phyloP scores from a whole-genome alignment of 129 eudicot species.

The Silybum marianum region DNA sequence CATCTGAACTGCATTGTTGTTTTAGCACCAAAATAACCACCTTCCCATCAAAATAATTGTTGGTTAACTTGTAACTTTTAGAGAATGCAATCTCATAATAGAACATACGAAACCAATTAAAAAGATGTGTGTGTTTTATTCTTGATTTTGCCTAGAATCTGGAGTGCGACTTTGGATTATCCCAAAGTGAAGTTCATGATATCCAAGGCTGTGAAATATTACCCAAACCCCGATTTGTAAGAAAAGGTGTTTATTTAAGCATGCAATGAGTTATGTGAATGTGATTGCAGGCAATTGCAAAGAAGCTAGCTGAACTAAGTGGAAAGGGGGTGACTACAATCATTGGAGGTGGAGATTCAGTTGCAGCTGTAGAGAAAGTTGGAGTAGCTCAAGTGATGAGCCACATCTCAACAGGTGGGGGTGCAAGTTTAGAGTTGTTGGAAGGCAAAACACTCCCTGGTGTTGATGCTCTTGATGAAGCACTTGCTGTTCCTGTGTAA shows the following conservation, averaged over 20 bases:
- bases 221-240: too few relatives aligned
- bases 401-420: conserved; percentile 79
- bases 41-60: neutral
- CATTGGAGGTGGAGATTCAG: conserved; percentile 75
- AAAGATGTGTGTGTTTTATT: neutral
- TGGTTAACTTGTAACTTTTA: neutral
- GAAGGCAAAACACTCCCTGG: conserved; percentile 77
- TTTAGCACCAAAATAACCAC: neutral
- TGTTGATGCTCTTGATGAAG: conserved; percentile 64
- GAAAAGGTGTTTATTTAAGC: neutral
- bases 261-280: neutral
- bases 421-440: conserved; percentile 76
- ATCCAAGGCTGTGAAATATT: neutral
- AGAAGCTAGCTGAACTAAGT: conserved; percentile 58
- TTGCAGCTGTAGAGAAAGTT: conserved; percentile 76
- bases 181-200: neutral
- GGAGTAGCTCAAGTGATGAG: conserved; percentile 78
- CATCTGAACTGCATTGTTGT: neutral
- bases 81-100: neutral
- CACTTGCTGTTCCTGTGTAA: conserved; percentile 59
- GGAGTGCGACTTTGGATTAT: neutral
- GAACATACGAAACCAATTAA: neutral
- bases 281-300: conserved; percentile 53
- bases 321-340: conserved; percentile 61
- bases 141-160: neutral